Conservation (phyloP, 768 basidiomycete genomes). For the Brasilioporus rufonigricans region DNA sequence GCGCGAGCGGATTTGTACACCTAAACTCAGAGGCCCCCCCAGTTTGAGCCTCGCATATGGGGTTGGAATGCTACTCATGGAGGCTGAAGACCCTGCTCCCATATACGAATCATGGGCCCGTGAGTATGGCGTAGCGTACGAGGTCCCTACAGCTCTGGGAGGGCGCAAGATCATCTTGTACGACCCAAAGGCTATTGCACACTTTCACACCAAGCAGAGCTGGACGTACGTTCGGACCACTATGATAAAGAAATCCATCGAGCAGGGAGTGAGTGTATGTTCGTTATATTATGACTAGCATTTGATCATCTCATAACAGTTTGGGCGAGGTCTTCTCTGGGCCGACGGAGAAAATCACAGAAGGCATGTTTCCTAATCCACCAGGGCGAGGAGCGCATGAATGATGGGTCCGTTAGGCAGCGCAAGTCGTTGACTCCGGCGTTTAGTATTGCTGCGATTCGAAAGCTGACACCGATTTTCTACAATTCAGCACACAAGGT, state of each 20-base stretch:
- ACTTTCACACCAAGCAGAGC: slow-evolving; percentile 3
- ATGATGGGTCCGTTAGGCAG: slow-evolving; percentile 11
- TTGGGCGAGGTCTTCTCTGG: slow-evolving; percentile 31
- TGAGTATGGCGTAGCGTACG: slow-evolving; percentile 14
- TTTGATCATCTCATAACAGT: neutral
- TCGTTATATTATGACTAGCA: no score
- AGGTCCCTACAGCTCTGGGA: slow-evolving; percentile 13
- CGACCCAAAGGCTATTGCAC: no score
- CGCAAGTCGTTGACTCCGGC: no score
- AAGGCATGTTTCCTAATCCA: slow-evolving; percentile 24
- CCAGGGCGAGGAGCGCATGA: neutral
- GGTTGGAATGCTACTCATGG: slow-evolving; percentile 5
- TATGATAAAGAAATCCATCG: slow-evolving; percentile 34
- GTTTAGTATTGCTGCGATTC: no score
- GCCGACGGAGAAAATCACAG: slow-evolving; percentile 43
- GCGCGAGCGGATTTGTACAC: slow-evolving; percentile 8
- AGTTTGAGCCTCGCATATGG: slow-evolving; percentile 14
- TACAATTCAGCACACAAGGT: neutral
- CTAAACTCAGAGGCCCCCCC: slow-evolving; percentile 17
- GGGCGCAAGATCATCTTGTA: slow-evolving; percentile 17
- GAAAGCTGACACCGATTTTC: neutral
- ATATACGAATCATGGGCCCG: slow-evolving; percentile 22
- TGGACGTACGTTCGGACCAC: slow-evolving; percentile 41
- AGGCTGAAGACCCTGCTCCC: neutral
- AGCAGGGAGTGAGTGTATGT: slow-evolving; percentile 3